Evolutionary conservation across 305 asterid species (phyloP).

Genomic region (Fraxinus latifolia): DNA sequence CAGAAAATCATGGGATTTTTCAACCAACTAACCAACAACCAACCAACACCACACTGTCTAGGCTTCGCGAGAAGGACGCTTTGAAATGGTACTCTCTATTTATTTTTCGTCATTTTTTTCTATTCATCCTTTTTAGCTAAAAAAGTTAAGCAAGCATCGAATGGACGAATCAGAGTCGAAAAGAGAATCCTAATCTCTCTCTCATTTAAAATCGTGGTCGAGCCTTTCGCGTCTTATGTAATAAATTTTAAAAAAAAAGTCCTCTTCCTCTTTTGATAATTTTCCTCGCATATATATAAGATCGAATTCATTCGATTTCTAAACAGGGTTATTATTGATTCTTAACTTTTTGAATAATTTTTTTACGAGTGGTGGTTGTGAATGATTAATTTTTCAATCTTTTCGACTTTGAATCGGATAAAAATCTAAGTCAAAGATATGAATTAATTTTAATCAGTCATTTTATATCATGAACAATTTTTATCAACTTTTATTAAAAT

Average conservation of each 20-base stretch:
- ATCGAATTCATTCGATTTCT: no score
- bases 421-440: not conserved
- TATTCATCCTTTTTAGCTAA: not conserved
- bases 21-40: constrained; percentile 32
- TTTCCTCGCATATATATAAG: not conserved
- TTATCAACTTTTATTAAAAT: no score
- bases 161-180: not conserved
- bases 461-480: not conserved
- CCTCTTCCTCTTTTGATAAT: not conserved
- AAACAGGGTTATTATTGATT: no score
- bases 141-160: not conserved
- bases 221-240: not conserved
- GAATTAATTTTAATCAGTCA: not conserved
- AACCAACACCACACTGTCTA: constrained; percentile 21
- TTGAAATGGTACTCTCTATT: constrained; percentile 41
- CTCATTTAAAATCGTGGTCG: not conserved
- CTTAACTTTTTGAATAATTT: no score
- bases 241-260: not conserved
- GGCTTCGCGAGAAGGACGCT: constrained; percentile 53
- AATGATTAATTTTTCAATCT: no score
- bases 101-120: not conserved
- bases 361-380: not conserved
- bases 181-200: not conserved
- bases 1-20: constrained; percentile 28
- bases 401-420: not conserved